Evolutionary conservation across 78 protist species (phyloP), one percentile per base, ranked within the genome.

Genomic region (Polysphondylium violaceum): DNA sequence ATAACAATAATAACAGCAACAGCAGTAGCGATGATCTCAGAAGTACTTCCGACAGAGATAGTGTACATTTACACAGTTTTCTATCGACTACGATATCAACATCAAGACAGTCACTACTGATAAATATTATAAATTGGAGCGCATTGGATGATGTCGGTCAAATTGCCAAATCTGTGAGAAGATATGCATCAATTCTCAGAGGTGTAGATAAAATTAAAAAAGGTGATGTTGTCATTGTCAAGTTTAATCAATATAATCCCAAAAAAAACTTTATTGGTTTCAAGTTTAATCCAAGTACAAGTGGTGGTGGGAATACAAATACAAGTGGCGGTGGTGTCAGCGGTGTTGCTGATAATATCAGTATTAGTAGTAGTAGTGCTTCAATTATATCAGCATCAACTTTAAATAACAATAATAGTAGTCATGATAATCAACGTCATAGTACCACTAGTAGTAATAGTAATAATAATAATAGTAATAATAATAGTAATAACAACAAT

Each of bases 81-180:
- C 75, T 50, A 33, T 55, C 63, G 8, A 71, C 89, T 27, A 67
- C 43, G 0, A 79, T 79, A 8, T 69, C 79, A 31, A 83, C 79
- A 17, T 43, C 71, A n/a, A 44, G 79, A 40, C 41, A 44, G 40
- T 61, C 65, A 59, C 68, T 83, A 3, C 41, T 83, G 8, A 71
- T 65, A 21, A 83, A 83, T 69, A 58, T 83, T 33, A 69, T 83
- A 40, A 83, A 83, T 69, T 83, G 91, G 91, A 83, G 91, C 44
- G 77, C 91, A 43, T 31, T 83, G 31, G 67, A 74, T 41, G 91
- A 83, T 58, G 40, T 53, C 8, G 33, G 31, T 53, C 77, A 83
- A 43, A 51, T 83, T 55, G 64, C 91, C 12, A 67, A 69, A 63
- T 58, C 91, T 11, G 79, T 83, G 8, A 74, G 91, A 55, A 41